Conservation (phyloP, 2,329 filamentous ascomycete genomes). For the Teratosphaeria pseudoeucalypti region DNA sequence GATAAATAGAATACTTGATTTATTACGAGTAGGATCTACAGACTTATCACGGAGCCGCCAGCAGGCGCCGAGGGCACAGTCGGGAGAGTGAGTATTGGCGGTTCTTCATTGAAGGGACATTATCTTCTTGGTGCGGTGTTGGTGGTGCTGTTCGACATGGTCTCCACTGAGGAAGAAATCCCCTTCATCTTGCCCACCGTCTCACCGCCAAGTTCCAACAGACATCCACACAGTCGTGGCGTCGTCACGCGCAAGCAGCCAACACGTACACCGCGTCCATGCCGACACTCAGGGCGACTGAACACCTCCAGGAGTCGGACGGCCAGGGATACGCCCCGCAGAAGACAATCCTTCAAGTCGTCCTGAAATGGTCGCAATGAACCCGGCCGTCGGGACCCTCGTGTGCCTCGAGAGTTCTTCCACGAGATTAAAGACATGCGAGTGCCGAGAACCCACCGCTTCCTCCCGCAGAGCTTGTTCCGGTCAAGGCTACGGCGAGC, state of each 20-base stretch:
- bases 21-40: no score
- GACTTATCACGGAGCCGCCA: no score
- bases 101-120: no score
- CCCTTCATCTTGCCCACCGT: not conserved
- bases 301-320: not conserved
- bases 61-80: no score
- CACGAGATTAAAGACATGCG: not conserved
- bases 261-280: not conserved
- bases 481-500: not conserved
- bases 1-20: no score
- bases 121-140: no score
- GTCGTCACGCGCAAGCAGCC: not conserved
- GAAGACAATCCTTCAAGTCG: no score
- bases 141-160: no score
- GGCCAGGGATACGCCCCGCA: no score
- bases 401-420: not conserved
- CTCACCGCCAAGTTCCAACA: not conserved
- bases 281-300: not conserved
- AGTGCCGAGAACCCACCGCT: not conserved
- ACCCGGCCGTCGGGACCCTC: not conserved
- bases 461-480: not conserved
- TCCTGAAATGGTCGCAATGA: not conserved
- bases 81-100: no score
- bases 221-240: not conserved
- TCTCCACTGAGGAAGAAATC: no score